Conservation (phyloP, 257 asterid species). For the Fraxinus cuspidata region DNA sequence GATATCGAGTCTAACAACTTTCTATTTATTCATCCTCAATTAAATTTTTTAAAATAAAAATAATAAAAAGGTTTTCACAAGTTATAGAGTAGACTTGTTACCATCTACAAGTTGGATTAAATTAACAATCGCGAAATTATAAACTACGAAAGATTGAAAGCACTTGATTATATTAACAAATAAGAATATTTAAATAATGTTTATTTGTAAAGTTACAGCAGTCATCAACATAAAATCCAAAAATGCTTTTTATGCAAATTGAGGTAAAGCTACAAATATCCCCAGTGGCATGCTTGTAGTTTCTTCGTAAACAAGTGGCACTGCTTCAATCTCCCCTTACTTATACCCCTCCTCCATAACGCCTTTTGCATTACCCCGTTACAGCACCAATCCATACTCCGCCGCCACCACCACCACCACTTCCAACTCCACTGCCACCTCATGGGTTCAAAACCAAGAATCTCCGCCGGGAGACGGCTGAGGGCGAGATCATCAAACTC, state of each 20-base stretch:
- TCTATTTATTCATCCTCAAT: too few species aligned
- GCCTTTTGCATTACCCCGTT: conserved; percentile 43
- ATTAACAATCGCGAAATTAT: too few species aligned
- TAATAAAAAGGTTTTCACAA: too few species aligned
- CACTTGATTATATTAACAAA: too few species aligned
- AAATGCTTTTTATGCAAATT: background rate
- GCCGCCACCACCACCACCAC: conserved; percentile 13
- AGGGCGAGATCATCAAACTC: conserved; percentile 41
- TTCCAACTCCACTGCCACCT: conserved; percentile 11
- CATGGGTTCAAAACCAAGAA: conserved; percentile 59
- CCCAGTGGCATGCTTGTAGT: conserved; percentile 45
- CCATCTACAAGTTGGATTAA: too few species aligned
- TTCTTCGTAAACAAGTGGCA: conserved; percentile 28
- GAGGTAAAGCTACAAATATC: background rate
- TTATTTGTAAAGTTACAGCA: too few species aligned
- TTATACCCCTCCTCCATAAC: conserved; percentile 49
- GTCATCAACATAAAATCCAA: background rate
- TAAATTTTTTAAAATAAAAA: too few species aligned
- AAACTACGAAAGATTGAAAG: too few species aligned
- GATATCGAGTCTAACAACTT: too few species aligned
- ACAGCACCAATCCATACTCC: conserved; percentile 29
- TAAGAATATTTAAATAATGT: too few species aligned
- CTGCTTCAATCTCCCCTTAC: conserved; percentile 38
- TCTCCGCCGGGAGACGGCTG: conserved; percentile 34
- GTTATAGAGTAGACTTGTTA: too few species aligned